Evolutionary conservation across 2,329 filamentous ascomycete genomes (phyloP).

Genomic region (Cryphonectria naterciae): DNA sequence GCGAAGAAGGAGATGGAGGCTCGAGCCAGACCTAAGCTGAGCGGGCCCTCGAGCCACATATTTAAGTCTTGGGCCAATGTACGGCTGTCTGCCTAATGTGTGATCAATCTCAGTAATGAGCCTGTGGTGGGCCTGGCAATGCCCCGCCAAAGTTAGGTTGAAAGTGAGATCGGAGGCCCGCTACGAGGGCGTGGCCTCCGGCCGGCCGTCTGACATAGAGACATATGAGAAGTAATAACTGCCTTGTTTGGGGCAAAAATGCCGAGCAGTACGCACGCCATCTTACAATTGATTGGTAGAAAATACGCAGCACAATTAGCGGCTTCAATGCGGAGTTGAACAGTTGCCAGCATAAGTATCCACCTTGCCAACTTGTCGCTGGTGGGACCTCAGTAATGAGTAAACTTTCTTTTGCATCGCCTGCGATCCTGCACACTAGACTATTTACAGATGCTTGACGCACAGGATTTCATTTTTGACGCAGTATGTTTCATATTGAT

Average conservation of each 20-base stretch:
- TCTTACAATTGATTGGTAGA: background rate
- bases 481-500: background rate
- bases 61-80: background rate
- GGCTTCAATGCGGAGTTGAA: background rate
- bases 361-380: background rate
- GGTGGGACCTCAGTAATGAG: background rate
- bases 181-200: background rate
- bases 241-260: background rate
- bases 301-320: background rate
- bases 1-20: background rate
- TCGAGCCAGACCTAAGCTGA: background rate
- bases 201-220: background rate
- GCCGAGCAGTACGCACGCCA: background rate
- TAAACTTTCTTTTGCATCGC: background rate
- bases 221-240: too few species aligned
- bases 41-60: background rate
- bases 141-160: background rate
- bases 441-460: too few species aligned
- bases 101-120: background rate
- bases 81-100: background rate
- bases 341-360: background rate
- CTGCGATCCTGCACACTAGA: too few species aligned
- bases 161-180: background rate
- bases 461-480: background rate
- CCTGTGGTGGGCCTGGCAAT: background rate